A percentile compares a stretch with the other conserved stretches of the same genome.
Evolutionary conservation across 345 rosid genomes (phyloP).

Genomic region (Euphorbia peplus): DNA sequence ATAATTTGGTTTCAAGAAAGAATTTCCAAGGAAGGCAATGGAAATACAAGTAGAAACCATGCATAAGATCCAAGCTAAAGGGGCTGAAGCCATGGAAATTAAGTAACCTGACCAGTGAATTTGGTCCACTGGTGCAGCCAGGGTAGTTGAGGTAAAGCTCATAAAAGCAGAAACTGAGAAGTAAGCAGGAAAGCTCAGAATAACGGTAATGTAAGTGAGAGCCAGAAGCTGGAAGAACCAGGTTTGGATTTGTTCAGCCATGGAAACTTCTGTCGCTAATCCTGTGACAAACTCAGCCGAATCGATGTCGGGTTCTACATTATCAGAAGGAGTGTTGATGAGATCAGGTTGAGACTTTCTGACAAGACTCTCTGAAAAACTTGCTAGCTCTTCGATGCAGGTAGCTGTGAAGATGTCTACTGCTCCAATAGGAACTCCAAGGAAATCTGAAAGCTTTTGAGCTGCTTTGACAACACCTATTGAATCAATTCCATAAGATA

Average conservation of each 20-base stretch:
- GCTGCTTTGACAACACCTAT: constrained; percentile 72
- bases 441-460: constrained; percentile 60
- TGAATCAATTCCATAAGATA: constrained; percentile 64
- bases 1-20: constrained; percentile 56
- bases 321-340: constrained; percentile 23
- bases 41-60: constrained; percentile 36
- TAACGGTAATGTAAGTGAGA: constrained; percentile 35
- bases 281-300: constrained; percentile 32
- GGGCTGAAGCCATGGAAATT: constrained; percentile 41
- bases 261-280: constrained; percentile 34
- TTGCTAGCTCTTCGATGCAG: constrained; percentile 61
- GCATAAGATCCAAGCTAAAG: constrained; percentile 69
- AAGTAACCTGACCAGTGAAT: constrained; percentile 30
- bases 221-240: constrained; percentile 50
- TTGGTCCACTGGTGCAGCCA: constrained; percentile 2
- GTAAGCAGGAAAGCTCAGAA: constrained; percentile 51
- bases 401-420: constrained; percentile 67
- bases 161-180: constrained; percentile 46
- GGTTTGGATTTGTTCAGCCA: constrained; percentile 31
- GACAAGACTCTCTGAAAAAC: constrained; percentile 49
- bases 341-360: constrained; percentile 46
- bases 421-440: constrained; percentile 65
- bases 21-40: constrained; percentile 49
- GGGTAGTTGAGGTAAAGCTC: constrained; percentile 27
- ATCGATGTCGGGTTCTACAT: constrained; percentile 30